phyloP scores from a whole-genome alignment of 2,329 filamentous ascomycete species.

The Lasiodiplodia citricola region DNA sequence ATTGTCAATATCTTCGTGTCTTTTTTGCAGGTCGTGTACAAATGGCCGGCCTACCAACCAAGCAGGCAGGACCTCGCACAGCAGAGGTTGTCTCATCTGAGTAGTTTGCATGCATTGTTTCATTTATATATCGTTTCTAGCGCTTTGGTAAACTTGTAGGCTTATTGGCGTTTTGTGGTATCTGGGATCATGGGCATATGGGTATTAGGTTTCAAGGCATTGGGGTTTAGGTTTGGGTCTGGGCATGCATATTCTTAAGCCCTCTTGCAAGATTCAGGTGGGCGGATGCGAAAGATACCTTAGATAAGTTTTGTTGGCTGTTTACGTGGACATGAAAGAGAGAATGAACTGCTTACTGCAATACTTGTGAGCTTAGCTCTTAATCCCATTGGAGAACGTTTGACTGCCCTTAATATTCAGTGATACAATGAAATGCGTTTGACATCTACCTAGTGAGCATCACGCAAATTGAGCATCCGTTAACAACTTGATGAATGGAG shows the following conservation, averaged over 20 bases:
- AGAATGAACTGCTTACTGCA: background rate
- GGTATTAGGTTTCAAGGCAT: background rate
- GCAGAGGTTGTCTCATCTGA: background rate
- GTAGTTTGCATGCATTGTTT: background rate
- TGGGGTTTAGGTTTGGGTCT: background rate
- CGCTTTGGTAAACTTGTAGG: background rate
- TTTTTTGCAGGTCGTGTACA: background rate
- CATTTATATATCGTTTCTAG: background rate
- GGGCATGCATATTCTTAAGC: background rate
- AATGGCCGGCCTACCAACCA: background rate
- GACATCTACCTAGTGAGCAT: background rate
- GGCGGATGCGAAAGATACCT: conserved; percentile 12
- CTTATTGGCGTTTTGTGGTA: background rate
- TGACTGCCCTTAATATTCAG: background rate
- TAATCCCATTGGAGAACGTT: background rate
- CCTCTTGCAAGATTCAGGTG: background rate
- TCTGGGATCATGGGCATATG: background rate
- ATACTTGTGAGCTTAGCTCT: background rate
- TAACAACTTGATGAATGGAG: background rate
- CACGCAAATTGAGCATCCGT: background rate
- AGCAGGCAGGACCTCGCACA: conserved; percentile 6
- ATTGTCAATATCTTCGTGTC: background rate
- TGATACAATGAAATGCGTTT: background rate
- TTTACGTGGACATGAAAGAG: background rate
- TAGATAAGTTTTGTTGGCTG: background rate